These are phyloP conservation scores for Trichoderma orchidacearum DNA, from an alignment of 495 filamentous ascomycete species.

Conservation along the genomic window DNA sequence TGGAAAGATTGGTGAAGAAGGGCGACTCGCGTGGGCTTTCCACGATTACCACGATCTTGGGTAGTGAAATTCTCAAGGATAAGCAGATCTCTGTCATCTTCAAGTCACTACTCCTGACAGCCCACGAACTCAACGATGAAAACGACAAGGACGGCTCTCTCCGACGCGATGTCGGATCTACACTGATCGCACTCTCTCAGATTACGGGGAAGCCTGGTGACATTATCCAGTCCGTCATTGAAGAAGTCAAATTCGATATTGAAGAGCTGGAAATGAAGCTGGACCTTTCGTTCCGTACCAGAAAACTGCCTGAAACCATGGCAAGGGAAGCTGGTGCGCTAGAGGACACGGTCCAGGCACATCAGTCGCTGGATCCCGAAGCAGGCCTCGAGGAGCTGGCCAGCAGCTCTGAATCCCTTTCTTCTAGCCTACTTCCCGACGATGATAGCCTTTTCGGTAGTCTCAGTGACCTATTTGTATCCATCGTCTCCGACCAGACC, in stretches of 20 bases:
- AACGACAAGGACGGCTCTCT: constrained; percentile 31
- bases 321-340: constrained; percentile 38
- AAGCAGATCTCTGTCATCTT: constrained; percentile 47
- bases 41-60: constrained; percentile 46
- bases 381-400: constrained; percentile 12
- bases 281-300: constrained; percentile 46
- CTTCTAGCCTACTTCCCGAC: constrained; percentile 33
- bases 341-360: constrained; percentile 11
- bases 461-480: constrained; percentile 50
- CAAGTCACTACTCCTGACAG: constrained; percentile 43
- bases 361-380: constrained; percentile 8
- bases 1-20: constrained; percentile 49
- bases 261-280: constrained; percentile 57
- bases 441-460: constrained; percentile 32
- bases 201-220: constrained; percentile 37
- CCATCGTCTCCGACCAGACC: constrained; percentile 33
- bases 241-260: constrained; percentile 49
- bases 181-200: constrained; percentile 47
- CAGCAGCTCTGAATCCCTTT: not conserved
- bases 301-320: constrained; percentile 13
- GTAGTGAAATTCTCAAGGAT: constrained; percentile 45
- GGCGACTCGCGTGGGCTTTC: constrained; percentile 41
- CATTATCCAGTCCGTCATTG: constrained; percentile 43
- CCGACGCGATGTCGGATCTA: constrained; percentile 47
- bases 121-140: constrained; percentile 36